Percentiles rank a stretch among this genome's conserved stretches.
phyloP scores from a whole-genome alignment of 2,329 filamentous ascomycete genomes.

The Drechmeria coniospora region DNA sequence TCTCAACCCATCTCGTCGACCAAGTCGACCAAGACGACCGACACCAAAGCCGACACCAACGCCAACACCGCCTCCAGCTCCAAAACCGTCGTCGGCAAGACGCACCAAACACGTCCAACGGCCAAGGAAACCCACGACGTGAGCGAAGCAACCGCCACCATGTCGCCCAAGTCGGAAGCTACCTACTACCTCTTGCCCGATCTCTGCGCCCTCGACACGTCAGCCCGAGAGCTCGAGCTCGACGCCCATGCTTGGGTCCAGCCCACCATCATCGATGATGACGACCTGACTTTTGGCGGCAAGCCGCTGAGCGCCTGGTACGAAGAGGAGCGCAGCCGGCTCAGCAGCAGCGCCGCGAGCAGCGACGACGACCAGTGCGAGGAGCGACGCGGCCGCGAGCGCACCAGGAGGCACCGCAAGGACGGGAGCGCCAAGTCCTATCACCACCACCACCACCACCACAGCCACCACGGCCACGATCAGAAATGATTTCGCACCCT shows the following conservation, averaged over 20 bases:
- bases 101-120: no score
- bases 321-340: constrained; percentile 29
- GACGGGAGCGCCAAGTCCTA: not conserved
- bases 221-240: constrained; percentile 18
- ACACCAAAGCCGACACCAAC: no score
- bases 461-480: not conserved
- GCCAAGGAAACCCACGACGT: no score
- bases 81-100: no score
- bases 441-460: constrained; percentile 8
- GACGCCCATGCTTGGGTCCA: constrained; percentile 30
- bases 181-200: constrained; percentile 18
- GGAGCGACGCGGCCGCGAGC: constrained; percentile 5
- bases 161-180: constrained; percentile 8
- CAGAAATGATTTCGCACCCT: constrained; percentile 16
- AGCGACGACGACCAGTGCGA: constrained; percentile 19
- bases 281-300: constrained; percentile 44
- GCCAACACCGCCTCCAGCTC: no score
- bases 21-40: no score
- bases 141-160: not conserved
- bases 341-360: constrained; percentile 20
- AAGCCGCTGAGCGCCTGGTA: constrained; percentile 45
- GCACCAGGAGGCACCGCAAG: constrained; percentile 13
- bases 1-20: no score
- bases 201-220: constrained; percentile 15
- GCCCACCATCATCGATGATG: constrained; percentile 43